Evolutionary conservation across 2,329 filamentous ascomycete genomes (phyloP).

Genomic region (Orbilia quercus): DNA sequence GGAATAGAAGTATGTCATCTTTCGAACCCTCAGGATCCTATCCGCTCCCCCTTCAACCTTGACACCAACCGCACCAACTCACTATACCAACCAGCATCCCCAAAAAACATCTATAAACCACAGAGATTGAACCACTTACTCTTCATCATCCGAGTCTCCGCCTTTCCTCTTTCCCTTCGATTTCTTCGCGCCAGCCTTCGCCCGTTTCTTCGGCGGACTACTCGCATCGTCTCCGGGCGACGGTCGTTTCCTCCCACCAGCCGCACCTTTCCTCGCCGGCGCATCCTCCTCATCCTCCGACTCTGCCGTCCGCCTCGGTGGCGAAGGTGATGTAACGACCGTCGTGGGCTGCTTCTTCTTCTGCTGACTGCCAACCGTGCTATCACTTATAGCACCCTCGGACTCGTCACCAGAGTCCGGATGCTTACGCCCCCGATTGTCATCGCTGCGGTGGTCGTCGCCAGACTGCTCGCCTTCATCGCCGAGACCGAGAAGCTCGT

Average conservation of each 20-base stretch:
- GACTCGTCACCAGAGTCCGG: conserved; percentile 47
- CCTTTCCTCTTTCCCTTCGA: conserved; percentile 21
- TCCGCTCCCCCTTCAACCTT: not conserved
- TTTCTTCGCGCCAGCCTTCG: conserved; percentile 39
- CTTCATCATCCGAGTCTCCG: conserved; percentile 37
- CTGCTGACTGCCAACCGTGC: conserved; percentile 38
- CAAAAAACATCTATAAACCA: not conserved
- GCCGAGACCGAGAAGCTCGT: conserved; percentile 53
- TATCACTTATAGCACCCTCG: conserved; percentile 50
- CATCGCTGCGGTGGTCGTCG: conserved; percentile 21
- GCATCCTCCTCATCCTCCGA: conserved; percentile 39
- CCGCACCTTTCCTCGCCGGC: conserved; percentile 12
- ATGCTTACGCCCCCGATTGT: conserved; percentile 18
- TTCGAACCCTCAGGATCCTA: conserved; percentile 9
- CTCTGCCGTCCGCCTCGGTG: conserved; percentile 19
- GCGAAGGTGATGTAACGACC: conserved; percentile 29
- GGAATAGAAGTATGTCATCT: conserved; percentile 13
- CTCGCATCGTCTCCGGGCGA: conserved; percentile 49
- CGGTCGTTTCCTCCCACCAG: conserved; percentile 41
- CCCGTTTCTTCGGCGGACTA: conserved; percentile 52
- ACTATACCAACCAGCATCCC: not conserved
- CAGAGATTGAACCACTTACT: conserved; percentile 21
- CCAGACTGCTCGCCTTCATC: conserved; percentile 47
- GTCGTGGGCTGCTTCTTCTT: conserved; percentile 26
- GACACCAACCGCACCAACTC: not conserved